These are phyloP conservation scores for Linnemannia schmuckeri DNA, from an alignment of 192 early-diverging fungal species.

Conservation along the genomic window DNA sequence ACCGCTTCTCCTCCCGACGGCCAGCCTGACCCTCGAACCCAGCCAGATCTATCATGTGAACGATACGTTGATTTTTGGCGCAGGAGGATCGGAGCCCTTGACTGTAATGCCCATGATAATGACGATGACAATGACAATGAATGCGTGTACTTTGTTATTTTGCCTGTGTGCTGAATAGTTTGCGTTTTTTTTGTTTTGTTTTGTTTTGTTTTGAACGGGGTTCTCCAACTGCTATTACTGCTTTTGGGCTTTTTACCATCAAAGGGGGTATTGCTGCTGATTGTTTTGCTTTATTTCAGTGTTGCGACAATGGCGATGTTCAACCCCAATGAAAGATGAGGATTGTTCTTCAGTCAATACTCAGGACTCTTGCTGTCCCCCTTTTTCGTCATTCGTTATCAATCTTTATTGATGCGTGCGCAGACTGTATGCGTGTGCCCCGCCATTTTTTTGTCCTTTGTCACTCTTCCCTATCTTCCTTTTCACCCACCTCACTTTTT, in stretches of 20 bases:
- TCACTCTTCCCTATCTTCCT: not conserved
- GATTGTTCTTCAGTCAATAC: not conserved
- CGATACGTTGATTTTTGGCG: constrained; percentile 42
- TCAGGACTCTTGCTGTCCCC: not conserved
- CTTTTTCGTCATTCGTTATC: not conserved
- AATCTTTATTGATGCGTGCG: not conserved
- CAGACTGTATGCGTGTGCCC: not conserved
- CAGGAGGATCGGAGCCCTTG: constrained; percentile 34
- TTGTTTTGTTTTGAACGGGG: not conserved
- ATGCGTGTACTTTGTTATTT: not conserved
- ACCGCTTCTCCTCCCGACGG: constrained; percentile 29
- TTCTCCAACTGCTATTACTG: not conserved
- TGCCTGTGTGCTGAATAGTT: not conserved
- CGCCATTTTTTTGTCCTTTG: not conserved
- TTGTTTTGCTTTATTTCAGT: not conserved
- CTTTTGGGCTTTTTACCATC: constrained; percentile 11
- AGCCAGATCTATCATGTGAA: constrained; percentile 47
- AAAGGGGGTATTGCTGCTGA: not conserved
- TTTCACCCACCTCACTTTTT: not conserved
- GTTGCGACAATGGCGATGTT: not conserved
- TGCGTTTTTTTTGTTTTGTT: not conserved
- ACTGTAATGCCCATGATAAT: constrained; percentile 25
- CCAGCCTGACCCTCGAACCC: constrained; percentile 19
- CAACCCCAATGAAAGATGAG: too few species aligned
- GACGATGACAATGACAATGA: not conserved